phyloP scores from a whole-genome alignment of 2,329 filamentous ascomycete species.

The Hypoxylon sp. region DNA sequence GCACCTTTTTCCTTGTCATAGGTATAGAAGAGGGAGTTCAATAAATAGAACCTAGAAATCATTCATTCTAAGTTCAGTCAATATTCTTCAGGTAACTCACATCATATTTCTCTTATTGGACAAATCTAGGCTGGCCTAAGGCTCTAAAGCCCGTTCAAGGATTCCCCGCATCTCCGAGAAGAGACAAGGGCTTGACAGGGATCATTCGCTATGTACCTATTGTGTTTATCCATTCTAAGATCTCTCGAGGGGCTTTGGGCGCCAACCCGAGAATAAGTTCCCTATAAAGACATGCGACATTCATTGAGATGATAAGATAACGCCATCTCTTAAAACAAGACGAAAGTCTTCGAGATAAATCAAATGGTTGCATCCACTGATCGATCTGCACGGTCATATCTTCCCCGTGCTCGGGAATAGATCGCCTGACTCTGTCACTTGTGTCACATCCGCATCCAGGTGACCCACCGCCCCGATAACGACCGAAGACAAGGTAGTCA shows the following conservation, averaged over 20 bases:
- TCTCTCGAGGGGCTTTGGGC: not conserved
- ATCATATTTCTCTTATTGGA: not conserved
- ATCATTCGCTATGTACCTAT: not conserved
- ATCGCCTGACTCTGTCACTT: slow-evolving; percentile 42
- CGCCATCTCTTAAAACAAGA: not conserved
- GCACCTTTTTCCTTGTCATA: not conserved
- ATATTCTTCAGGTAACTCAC: not conserved
- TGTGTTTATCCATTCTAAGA: slow-evolving; percentile 1
- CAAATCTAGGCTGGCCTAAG: slow-evolving; percentile 1
- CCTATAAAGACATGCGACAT: not conserved
- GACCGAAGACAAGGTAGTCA: slow-evolving; percentile 23
- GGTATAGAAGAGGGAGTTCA: not conserved
- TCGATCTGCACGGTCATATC: slow-evolving; percentile 30
- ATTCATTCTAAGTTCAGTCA: not conserved
- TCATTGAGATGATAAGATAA: slow-evolving; percentile 23
- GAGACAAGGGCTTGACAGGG: slow-evolving; percentile 18
- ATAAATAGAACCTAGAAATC: too few species aligned
- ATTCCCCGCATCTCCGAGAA: slow-evolving; percentile 38
- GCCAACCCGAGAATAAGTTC: not conserved
- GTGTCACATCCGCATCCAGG: slow-evolving; percentile 35
- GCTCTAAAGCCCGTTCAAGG: slow-evolving; percentile 22
- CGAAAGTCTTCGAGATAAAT: slow-evolving; percentile 6
- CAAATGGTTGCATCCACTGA: slow-evolving; percentile 34
- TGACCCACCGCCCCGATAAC: slow-evolving; percentile 40
- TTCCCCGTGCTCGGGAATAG: slow-evolving; percentile 38